Evolutionary conservation across 2,329 filamentous ascomycete species (phyloP), one percentile per base, ranked within the genome.

Genomic region (Alternaria ventricosa): DNA sequence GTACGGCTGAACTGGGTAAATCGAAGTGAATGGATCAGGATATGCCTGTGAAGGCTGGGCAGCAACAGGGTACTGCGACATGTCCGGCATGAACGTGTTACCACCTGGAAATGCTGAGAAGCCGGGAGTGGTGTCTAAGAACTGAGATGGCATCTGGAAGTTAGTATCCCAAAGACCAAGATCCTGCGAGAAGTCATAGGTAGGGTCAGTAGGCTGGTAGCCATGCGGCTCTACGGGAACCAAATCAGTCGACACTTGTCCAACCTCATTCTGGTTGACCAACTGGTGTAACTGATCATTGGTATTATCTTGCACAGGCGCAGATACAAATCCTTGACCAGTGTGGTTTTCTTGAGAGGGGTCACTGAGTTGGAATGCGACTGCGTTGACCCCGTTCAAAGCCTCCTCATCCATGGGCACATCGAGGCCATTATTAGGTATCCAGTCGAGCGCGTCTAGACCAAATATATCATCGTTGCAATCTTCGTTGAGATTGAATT

Each of bases 61-160:
- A 33, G 41, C 12, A 5, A 20, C n/a, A 23, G 49, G 33, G 18
- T 45, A 46, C 8, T 36, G 44, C 51, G 58, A 22, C 33, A 51
- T 25, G 15, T 57, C 33, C 5, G 15, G 28, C 18, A 50, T 28
- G 8, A 33, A 61, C 3, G 30, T 23, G 43, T 43, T 56, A 15
- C 57, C 55, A 12, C 51, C 28, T 15, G 64, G 64, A 20, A 66
- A 18, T 9, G 61, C 61, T 12, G 57, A 64, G 7, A 66, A 22
- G 8, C 61, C 64, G 8, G 57, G 55, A 23, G 64, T 64, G 12
- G 58, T 36, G 7, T 45, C 30, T 30, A 47, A 25, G 23, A 55
- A 22, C 6, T 33, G 36, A 18, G 55, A 12, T n/a, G 9, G n/a
- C 6, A 23, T 27, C 27, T 28, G 12, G 23, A 30, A 53, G 23